These are phyloP conservation scores for Ustilago bromivora DNA, from an alignment of 1,284 basidiomycete species.

Conservation along the genomic window DNA sequence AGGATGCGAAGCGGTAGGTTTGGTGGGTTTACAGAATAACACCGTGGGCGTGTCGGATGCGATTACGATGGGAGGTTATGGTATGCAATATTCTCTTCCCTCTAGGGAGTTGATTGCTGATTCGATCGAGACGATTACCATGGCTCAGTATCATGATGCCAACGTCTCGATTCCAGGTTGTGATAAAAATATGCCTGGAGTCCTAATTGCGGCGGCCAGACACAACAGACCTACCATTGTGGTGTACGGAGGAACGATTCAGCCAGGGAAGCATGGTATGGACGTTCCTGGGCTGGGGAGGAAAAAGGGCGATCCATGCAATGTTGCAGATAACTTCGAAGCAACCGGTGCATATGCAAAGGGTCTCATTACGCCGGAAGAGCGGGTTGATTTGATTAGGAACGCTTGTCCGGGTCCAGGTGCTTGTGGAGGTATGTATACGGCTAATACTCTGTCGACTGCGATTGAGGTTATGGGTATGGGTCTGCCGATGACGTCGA, in stretches of 20 bases:
- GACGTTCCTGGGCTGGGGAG: conserved; percentile 84
- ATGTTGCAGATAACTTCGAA: conserved; percentile 84
- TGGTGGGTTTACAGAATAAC: conserved; percentile 97
- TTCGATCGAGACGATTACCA: conserved; percentile 90
- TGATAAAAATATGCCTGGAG: conserved; percentile 98
- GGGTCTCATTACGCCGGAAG: conserved; percentile 84
- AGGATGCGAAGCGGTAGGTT: conserved; percentile 78
- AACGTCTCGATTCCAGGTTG: conserved; percentile 96
- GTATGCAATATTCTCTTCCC: conserved; percentile 87
- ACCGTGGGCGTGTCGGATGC: conserved; percentile 97
- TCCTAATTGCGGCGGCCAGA: conserved; percentile 90
- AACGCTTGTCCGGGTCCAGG: conserved; percentile 93
- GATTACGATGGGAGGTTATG: conserved; percentile 91
- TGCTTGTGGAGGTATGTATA: conserved; percentile 96
- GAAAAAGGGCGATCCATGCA: conserved; percentile 81
- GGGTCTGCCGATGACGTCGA: conserved; percentile 84
- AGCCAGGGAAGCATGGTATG: conserved; percentile 77
- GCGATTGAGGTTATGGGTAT: conserved; percentile 91
- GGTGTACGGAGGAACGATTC: conserved; percentile 95
- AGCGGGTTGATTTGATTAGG: conserved; percentile 82
- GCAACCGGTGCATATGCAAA: conserved; percentile 84
- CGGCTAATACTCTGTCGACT: conserved; percentile 95
- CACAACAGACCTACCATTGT: conserved; percentile 93
- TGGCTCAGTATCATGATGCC: conserved; percentile 97
- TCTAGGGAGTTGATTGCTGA: conserved; percentile 91